Percentiles rank a stretch among this genome's conserved stretches.
These are phyloP conservation scores for Coemansia sp. DNA, from an alignment of 192 early-diverging fungal genomes.

Conservation along the genomic window DNA sequence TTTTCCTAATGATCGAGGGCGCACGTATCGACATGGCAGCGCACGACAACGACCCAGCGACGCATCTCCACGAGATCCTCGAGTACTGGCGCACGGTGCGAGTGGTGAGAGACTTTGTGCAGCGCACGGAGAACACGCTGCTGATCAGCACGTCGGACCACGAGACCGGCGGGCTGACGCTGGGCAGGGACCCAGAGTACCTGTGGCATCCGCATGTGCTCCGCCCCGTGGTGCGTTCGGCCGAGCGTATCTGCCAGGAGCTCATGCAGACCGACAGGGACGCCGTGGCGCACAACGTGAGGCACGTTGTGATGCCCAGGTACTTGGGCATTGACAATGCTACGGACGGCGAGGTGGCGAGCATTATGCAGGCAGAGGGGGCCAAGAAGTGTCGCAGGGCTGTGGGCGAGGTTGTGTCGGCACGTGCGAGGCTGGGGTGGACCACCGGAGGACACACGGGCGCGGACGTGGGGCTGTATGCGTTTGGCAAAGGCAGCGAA, in stretches of 20 bases:
- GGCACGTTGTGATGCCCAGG: conserved; percentile 15
- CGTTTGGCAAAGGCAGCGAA: conserved; percentile 49
- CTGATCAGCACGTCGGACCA: conserved; percentile 61
- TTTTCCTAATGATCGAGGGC: conserved; percentile 64
- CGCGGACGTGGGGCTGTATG: conserved; percentile 84
- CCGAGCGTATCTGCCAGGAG: conserved; percentile 28
- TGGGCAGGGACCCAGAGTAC: conserved; percentile 54
- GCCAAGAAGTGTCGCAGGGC: conserved; percentile 13
- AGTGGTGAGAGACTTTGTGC: conserved; percentile 49
- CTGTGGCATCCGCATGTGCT: conserved; percentile 51
- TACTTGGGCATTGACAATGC: conserved; percentile 37
- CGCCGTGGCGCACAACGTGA: background rate
- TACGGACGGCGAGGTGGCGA: conserved; percentile 19
- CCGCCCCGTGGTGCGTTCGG: conserved; percentile 20
- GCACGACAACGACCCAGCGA: conserved; percentile 60
- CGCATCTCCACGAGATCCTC: conserved; percentile 59
- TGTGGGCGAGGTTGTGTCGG: conserved; percentile 26
- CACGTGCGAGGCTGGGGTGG: conserved; percentile 54
- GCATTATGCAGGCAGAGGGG: background rate
- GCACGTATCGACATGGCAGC: conserved; percentile 61
- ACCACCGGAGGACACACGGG: conserved; percentile 90
- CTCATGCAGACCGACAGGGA: background rate
- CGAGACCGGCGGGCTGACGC: conserved; percentile 61
- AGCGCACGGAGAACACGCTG: conserved; percentile 50
- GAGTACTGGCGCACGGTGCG: conserved; percentile 58